Base-by-base conservation (phyloP, 1,284 basidiomycete species). In the Microbotryum violaceum region DNA sequence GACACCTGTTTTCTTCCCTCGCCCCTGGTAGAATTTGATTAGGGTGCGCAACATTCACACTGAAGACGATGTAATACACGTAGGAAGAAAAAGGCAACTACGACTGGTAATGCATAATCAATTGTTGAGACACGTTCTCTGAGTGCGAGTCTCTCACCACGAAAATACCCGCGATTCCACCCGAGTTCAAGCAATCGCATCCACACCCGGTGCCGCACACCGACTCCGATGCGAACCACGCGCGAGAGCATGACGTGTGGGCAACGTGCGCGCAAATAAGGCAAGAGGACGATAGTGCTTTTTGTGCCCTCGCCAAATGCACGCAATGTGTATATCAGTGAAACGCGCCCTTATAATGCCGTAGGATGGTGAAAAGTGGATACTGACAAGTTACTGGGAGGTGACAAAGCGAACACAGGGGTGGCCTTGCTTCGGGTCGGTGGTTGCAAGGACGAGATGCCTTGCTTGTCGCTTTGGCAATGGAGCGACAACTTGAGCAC, bases 1-100 rank as follows among this genome's bases (percentile, higher is more conserved):
- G 48, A 70, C 71, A 14, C 77, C 78, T 46, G 72, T 78, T 31
- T 78, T 80, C 67, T 79, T 76, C 74, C 77, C 78, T 18, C 56
- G 59, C n/a, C 21, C 59, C 5, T 58, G 37, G 44, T 62, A 56
- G 27, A 46, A 4, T 29, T 18, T 18, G 4, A 18, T 42, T 1
- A 42, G 12, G 18, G 12, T 42, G 37, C 9, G 31, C 31, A 31
- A 31, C 31, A 3, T 31, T 7, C 29, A 9, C 31, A 9, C 31
- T 31, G 0, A 31, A 31, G 8, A 31, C 31, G 31, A 31, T 31
- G 31, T 2, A 9, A 10, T 31, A 31, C 31, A 31, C 9, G 31
- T 31, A 31, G 31, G 6, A 27, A 37, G 37, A 18, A 14, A 4
- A 18, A 42, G 37, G 4, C 37, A 42, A 18, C 37, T 42, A 31